These are phyloP conservation scores for Fagopyrum tataricum DNA, from an alignment of 148 eudicot genomes.

Conservation along the genomic window DNA sequence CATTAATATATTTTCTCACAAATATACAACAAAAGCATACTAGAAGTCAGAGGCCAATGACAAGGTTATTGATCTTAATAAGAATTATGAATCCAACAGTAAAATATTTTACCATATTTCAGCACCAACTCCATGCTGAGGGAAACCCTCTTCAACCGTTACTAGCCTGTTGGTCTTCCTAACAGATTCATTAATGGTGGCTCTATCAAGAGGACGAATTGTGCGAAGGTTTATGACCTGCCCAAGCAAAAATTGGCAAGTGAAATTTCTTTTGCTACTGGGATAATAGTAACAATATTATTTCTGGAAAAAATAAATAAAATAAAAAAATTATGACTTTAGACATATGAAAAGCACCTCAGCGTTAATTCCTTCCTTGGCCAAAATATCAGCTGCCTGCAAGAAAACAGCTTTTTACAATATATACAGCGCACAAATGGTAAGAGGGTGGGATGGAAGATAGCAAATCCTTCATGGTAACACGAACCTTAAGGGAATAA, in stretches of 20 bases:
- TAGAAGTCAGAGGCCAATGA: background rate
- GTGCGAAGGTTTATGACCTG: slow-evolving; percentile 88
- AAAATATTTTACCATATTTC: slow-evolving; percentile 59
- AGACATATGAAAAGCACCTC: slow-evolving; percentile 42
- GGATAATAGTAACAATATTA: background rate
- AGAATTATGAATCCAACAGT: background rate
- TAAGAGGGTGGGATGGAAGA: background rate
- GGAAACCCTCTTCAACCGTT: slow-evolving; percentile 84
- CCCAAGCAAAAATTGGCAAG: background rate
- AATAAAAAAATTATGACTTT: background rate
- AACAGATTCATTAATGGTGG: slow-evolving; percentile 75
- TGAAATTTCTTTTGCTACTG: background rate
- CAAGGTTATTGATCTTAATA: background rate
- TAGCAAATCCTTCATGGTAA: background rate
- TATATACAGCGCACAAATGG: background rate
- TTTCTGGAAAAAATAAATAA: background rate
- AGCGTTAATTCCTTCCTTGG: slow-evolving; percentile 85
- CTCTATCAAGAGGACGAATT: slow-evolving; percentile 86
- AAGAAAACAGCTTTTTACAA: background rate
- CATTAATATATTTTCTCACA: background rate
- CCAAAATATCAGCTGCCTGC: slow-evolving; percentile 88
- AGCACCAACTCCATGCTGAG: slow-evolving; percentile 93
- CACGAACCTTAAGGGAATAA: slow-evolving; percentile 73
- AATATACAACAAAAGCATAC: background rate
- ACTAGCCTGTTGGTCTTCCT: slow-evolving; percentile 84